Evolutionary conservation across 1,284 basidiomycete species (phyloP).

Genomic region (Pyrrhoderma noxium): DNA sequence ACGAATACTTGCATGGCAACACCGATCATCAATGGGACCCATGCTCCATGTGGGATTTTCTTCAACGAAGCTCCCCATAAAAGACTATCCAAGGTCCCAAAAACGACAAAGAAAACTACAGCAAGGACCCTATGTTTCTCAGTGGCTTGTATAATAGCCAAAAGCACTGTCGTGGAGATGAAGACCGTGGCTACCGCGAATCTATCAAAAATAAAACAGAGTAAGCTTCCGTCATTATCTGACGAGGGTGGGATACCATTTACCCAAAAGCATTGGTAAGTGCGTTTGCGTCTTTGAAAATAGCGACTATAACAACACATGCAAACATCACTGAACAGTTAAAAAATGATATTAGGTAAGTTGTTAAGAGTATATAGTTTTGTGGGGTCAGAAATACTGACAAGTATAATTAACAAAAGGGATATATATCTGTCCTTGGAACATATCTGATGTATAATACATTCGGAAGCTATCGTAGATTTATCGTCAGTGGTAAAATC

Average conservation of each 20-base stretch:
- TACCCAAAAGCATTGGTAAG: constrained; percentile 47
- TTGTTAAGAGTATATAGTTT: background rate
- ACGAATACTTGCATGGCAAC: constrained; percentile 33
- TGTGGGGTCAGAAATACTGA: constrained; percentile 20
- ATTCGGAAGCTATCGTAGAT: constrained; percentile 35
- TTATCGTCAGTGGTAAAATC: too few species aligned
- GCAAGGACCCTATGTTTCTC: constrained; percentile 42
- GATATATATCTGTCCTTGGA: constrained; percentile 60
- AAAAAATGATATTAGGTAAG: too few species aligned
- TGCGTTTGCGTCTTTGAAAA: constrained; percentile 42
- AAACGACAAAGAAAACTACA: constrained; percentile 43
- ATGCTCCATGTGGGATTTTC: constrained; percentile 58
- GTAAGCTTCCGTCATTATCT: too few species aligned
- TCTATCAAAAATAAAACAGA: constrained; percentile 22
- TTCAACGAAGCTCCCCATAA: constrained; percentile 58
- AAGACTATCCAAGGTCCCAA: constrained; percentile 55
- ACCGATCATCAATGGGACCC: constrained; percentile 57
- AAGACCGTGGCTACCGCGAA: constrained; percentile 61
- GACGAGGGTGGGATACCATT: too few species aligned
- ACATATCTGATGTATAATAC: constrained; percentile 49
- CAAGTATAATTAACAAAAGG: constrained; percentile 50
- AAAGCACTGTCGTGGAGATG: constrained; percentile 49
- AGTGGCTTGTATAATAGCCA: constrained; percentile 48
- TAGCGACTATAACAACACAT: constrained; percentile 49
- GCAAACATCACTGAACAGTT: constrained; percentile 41